Evolutionary conservation across 129 eudicot species (phyloP).

Genomic region (Kitagawia praeruptora): DNA sequence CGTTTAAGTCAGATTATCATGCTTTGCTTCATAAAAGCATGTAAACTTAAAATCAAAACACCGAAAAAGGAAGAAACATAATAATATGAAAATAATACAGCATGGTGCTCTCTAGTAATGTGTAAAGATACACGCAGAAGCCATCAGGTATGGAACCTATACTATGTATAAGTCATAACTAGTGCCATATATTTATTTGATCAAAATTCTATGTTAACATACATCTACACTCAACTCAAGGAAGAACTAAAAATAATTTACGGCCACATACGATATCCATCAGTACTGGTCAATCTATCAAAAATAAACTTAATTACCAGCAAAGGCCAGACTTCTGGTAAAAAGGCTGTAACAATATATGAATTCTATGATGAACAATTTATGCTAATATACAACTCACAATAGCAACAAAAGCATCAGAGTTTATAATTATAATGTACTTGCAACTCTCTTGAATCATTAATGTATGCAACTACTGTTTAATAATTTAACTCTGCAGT

Average conservation of each 20-base stretch:
- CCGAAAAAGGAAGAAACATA: background rate
- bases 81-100: background rate
- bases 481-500: too few relatives aligned
- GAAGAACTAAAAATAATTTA: background rate
- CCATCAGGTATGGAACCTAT: background rate
- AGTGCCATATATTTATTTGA: background rate
- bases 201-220: background rate
- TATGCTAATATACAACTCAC: too few relatives aligned
- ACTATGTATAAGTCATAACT: background rate
- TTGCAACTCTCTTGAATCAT: too few relatives aligned
- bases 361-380: too few relatives aligned
- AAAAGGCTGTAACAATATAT: too few relatives aligned
- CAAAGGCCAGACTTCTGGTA: too few relatives aligned
- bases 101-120: background rate
- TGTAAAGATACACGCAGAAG: background rate
- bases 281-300: background rate
- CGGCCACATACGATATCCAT: background rate
- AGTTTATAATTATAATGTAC: too few relatives aligned
- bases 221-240: background rate
- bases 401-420: too few relatives aligned
- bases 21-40: background rate
- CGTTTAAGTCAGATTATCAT: background rate
- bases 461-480: too few relatives aligned
- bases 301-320: too few relatives aligned
- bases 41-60: background rate